Base-by-base conservation (phyloP, 306 rosid species). In the Psophocarpus tetragonolobus region DNA sequence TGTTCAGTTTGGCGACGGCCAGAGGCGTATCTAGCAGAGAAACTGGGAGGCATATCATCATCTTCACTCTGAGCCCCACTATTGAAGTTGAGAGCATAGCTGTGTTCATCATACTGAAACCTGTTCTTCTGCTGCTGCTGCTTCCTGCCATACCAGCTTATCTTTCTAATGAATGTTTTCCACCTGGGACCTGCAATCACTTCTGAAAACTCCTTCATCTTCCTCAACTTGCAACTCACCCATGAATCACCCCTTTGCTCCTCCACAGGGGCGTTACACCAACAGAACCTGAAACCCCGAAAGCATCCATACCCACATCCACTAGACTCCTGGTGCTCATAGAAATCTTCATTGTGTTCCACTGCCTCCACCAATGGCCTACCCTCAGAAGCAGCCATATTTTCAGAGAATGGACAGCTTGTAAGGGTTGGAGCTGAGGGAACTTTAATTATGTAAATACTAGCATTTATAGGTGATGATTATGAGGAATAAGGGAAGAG, bases 31-130 rank as follows among this genome's bases (percentile, higher is more conserved):
- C 92, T 84, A 8, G 88, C 58, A 6, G 90, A 74, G 80, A 86
- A 89, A 71, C 78, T 82, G n/a, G 72, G 83, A 38, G 80, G 86
- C 53, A 77, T 76, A 29, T 75, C 84, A 8, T 75, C 91, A 33
- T 87, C 91, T 71, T 81, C 91, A 23, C 83, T 75, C 15, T 68
- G 87, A 26, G 69, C 50, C 13, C 86, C 89, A 17, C 83, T 61
- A 48, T 85, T 85, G 70, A 91, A 91, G 76, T 91, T 91, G 39
- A 91, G 90, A 65, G 91, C 93, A 76, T 93, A 93, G 80, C 91
- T 88, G 10, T 83, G 85, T 24, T 90, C 81, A 70, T 93, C 97
- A 54, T 91, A 93, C 58, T 76, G 91, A 73, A 88, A 88, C 75
- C 81, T 80, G 10, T 72, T 75, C 85, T 72, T 84, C 71, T 71